Evolutionary conservation across 305 asterid genomes (phyloP).

Genomic region (Nicotiana rustica): DNA sequence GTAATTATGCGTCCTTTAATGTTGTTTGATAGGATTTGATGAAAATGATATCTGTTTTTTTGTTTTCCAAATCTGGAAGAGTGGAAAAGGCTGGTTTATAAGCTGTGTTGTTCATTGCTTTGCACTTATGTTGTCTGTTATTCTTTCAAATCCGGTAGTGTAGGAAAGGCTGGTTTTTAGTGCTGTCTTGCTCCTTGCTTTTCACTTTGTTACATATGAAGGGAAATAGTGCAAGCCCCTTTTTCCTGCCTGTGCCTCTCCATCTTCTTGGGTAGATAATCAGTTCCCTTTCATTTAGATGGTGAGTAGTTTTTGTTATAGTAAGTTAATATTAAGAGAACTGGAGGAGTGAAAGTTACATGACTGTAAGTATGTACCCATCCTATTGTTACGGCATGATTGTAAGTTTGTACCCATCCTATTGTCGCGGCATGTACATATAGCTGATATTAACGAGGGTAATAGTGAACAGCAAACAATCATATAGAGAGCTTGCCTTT

Average conservation of each 20-base stretch:
- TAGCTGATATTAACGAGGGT: slow-evolving; percentile 6
- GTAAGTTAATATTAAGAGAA: slow-evolving; percentile 6
- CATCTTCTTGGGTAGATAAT: slow-evolving; percentile 23
- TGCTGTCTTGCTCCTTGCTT: slow-evolving; percentile 24
- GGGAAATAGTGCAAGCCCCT: slow-evolving; percentile 1
- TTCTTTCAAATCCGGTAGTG: slow-evolving; percentile 5
- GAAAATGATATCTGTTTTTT: slow-evolving; percentile 16
- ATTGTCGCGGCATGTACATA: background rate
- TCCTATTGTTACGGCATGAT: background rate
- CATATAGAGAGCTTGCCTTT: background rate
- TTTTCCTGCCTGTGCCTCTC: background rate
- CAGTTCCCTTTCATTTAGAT: slow-evolving; percentile 14
- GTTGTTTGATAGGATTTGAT: slow-evolving; percentile 30
- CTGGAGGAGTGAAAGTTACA: background rate
- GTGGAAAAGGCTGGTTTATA: background rate
- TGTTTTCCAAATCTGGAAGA: background rate
- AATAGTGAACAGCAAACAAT: background rate
- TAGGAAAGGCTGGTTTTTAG: background rate
- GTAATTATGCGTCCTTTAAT: background rate
- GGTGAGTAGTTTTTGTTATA: background rate
- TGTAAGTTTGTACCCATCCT: background rate
- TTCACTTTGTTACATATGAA: slow-evolving; percentile 8
- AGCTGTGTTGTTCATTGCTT: background rate
- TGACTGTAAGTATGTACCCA: background rate
- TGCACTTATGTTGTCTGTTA: background rate